Conservation (phyloP, 1,284 basidiomycete genomes). For the Naganishia sp. region DNA sequence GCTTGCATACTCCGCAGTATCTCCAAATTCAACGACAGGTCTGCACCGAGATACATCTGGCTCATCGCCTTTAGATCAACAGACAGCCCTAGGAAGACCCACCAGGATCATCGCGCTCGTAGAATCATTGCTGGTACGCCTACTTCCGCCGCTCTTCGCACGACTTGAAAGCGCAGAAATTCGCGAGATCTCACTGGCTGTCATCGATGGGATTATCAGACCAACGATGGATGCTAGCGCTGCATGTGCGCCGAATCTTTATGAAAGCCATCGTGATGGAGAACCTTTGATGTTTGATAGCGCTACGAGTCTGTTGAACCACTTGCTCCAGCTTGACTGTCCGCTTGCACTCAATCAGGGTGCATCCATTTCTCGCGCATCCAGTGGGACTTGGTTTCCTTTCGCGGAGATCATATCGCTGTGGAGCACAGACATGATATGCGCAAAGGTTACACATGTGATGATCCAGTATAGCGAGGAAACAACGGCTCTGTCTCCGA, state of each 20-base stretch:
- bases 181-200: neutral
- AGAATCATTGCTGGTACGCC: neutral
- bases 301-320: neutral
- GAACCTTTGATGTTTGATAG: neutral
- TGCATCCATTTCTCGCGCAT: neutral
- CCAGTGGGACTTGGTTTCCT: neutral
- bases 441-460: neutral
- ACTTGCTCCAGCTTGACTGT: neutral
- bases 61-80: neutral
- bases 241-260: neutral
- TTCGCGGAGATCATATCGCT: slow-evolving; percentile 13
- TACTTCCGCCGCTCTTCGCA: slow-evolving; percentile 5
- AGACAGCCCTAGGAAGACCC: neutral
- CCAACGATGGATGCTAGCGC: neutral
- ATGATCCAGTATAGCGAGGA: too few relatives aligned
- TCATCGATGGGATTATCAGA: slow-evolving; percentile 6
- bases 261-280: neutral
- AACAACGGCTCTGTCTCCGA: neutral
- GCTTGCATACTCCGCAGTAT: neutral
- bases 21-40: neutral
- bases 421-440: slow-evolving; percentile 8
- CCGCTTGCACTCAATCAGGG: neutral
- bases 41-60: neutral
- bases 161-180: neutral
- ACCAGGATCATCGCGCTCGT: slow-evolving; percentile 2